Evolutionary conservation across 306 rosid genomes (phyloP).

Genomic region (Luffa aegyptiaca): DNA sequence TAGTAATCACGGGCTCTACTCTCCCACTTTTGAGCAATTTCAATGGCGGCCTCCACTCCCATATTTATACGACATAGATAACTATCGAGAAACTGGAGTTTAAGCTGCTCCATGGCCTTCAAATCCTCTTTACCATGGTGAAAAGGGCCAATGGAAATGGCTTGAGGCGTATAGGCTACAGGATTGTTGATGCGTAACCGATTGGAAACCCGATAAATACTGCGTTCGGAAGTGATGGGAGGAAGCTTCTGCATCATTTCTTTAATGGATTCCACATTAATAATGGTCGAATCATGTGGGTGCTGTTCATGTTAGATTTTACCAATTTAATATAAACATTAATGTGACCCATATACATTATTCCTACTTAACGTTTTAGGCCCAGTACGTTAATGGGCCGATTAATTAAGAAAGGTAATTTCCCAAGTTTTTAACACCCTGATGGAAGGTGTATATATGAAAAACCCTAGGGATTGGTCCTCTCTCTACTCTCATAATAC

Average conservation of each 20-base stretch:
- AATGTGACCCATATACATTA: no score
- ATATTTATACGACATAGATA: slow-evolving; percentile 13
- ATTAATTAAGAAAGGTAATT: no score
- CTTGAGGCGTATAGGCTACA: slow-evolving; percentile 35
- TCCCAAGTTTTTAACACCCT: no score
- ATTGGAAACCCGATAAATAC: neutral
- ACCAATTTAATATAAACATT: no score
- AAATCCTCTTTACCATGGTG: slow-evolving; percentile 27
- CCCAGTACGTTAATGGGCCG: no score
- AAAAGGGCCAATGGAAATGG: slow-evolving; percentile 65
- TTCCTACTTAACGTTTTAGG: no score
- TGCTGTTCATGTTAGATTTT: no score
- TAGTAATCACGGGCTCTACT: slow-evolving; percentile 38
- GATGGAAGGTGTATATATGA: no score
- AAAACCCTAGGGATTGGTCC: no score
- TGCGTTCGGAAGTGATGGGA: neutral
- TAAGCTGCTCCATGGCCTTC: slow-evolving; percentile 51
- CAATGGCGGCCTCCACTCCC: slow-evolving; percentile 8
- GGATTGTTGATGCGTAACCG: neutral
- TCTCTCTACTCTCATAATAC: no score
- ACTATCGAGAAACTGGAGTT: slow-evolving; percentile 33
- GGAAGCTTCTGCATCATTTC: neutral
- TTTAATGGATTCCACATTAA: neutral
- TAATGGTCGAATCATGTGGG: no score
- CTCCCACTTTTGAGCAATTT: slow-evolving; percentile 26